Percentiles rank a stretch among this genome's conserved stretches.
phyloP scores from a whole-genome alignment of 306 rosid species.

The Sicyos edulis region DNA sequence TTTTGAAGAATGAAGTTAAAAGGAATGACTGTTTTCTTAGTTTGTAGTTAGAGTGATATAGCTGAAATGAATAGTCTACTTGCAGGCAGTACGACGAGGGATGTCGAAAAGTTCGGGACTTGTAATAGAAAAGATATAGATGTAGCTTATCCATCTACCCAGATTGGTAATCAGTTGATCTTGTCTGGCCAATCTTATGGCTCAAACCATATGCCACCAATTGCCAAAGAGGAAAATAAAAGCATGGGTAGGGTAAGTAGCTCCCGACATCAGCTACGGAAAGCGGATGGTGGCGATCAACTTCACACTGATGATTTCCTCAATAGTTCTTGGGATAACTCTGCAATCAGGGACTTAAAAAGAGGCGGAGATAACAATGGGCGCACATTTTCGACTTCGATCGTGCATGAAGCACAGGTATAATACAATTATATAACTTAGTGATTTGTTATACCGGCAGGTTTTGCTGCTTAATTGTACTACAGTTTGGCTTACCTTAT shows the following conservation, averaged over 20 bases:
- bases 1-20: not conserved
- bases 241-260: constrained; percentile 24
- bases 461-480: constrained; percentile 13
- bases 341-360: constrained; percentile 40
- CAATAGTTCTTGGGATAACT: constrained; percentile 49
- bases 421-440: constrained; percentile 24
- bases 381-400: constrained; percentile 43
- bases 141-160: constrained; percentile 32
- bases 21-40: not conserved
- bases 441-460: not conserved
- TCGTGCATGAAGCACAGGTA: constrained; percentile 54
- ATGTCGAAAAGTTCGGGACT: constrained; percentile 29
- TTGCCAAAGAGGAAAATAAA: constrained; percentile 48
- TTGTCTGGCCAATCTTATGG: constrained; percentile 40
- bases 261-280: constrained; percentile 29
- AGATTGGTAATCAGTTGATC: constrained; percentile 26
- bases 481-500: not conserved
- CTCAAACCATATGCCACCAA: constrained; percentile 43
- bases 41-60: not conserved
- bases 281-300: constrained; percentile 28
- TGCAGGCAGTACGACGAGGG: constrained; percentile 42
- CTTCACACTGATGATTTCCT: constrained; percentile 33
- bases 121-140: constrained; percentile 43
- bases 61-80: not conserved
- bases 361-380: constrained; percentile 47